phyloP scores from a whole-genome alignment of 2,329 filamentous ascomycete species.

The Microascus cirrosus region DNA sequence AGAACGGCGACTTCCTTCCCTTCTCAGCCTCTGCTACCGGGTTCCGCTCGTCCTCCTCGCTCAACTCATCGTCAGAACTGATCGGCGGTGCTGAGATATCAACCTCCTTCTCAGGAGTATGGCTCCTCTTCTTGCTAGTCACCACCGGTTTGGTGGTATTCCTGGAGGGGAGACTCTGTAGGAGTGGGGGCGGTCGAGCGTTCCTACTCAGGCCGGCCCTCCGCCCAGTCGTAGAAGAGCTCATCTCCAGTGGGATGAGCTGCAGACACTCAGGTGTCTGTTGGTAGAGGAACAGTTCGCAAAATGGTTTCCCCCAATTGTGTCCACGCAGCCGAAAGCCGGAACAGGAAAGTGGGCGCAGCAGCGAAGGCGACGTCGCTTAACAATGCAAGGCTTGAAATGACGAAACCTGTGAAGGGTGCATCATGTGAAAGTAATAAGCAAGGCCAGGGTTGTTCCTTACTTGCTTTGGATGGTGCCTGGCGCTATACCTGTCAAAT shows the following conservation, averaged over 20 bases:
- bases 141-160: neutral
- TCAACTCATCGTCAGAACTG: conserved; percentile 1
- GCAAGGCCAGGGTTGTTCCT: neutral
- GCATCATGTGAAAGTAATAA: neutral
- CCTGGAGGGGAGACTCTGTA: neutral
- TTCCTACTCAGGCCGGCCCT: conserved; percentile 1
- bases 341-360: neutral
- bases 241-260: neutral
- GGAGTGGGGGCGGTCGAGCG: neutral
- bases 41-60: neutral
- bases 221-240: neutral
- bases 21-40: neutral
- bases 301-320: neutral
- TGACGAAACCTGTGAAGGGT: neutral
- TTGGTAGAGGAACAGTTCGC: neutral
- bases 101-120: neutral
- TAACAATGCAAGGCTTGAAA: neutral
- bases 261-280: neutral
- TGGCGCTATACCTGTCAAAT: neutral
- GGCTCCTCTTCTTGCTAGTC: neutral
- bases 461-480: neutral
- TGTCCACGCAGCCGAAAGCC: neutral
- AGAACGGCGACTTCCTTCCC: neutral
- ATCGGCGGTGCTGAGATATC: conserved; percentile 1
- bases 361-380: neutral